Percentiles rank a stretch among this genome's conserved stretches.
These are phyloP conservation scores for Emydomyces testavorans DNA, from an alignment of 2,329 filamentous ascomycete genomes.

Conservation along the genomic window DNA sequence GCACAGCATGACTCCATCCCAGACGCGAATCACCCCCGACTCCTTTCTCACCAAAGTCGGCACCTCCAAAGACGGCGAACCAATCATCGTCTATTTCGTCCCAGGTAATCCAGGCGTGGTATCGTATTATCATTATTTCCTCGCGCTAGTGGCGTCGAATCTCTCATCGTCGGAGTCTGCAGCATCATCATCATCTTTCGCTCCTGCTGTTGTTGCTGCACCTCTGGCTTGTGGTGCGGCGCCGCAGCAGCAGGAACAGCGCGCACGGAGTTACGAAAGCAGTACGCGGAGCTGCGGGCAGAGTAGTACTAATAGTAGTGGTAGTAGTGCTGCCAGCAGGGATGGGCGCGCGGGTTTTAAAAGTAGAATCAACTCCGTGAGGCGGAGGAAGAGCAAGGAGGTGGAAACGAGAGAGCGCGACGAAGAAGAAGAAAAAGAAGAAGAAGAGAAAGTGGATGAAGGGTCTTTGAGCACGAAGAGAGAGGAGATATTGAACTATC, in stretches of 20 bases:
- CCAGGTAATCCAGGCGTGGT: slow-evolving; percentile 43
- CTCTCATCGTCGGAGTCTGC: slow-evolving; percentile 17
- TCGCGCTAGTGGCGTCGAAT: slow-evolving; percentile 27
- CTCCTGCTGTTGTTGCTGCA: not conserved
- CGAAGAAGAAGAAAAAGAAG: not conserved
- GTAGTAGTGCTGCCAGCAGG: too few relatives aligned
- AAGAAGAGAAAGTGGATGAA: not conserved
- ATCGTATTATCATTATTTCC: slow-evolving; percentile 38
- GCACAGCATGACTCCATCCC: not conserved
- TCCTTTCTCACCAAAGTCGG: slow-evolving; percentile 21
- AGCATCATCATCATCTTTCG: too few relatives aligned
- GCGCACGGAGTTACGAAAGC: too few relatives aligned
- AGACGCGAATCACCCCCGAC: slow-evolving; percentile 20
- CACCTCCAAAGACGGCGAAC: slow-evolving; percentile 18
- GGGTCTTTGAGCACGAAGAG: slow-evolving; percentile 4
- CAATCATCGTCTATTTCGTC: slow-evolving; percentile 36
- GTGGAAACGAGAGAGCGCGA: not conserved
- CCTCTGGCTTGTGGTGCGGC: slow-evolving; percentile 1
- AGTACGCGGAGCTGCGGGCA: too few relatives aligned
- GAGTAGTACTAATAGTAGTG: not conserved
- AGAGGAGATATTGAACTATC: slow-evolving; percentile 5
- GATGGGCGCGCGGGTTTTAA: not conserved
- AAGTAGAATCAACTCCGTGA: not conserved
- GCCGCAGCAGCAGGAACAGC: not conserved
- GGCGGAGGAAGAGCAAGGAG: not conserved